Percentiles rank a stretch among this genome's conserved stretches.
These are phyloP conservation scores for Angomonas deanei DNA, from an alignment of 208 protist species.

Conservation along the genomic window DNA sequence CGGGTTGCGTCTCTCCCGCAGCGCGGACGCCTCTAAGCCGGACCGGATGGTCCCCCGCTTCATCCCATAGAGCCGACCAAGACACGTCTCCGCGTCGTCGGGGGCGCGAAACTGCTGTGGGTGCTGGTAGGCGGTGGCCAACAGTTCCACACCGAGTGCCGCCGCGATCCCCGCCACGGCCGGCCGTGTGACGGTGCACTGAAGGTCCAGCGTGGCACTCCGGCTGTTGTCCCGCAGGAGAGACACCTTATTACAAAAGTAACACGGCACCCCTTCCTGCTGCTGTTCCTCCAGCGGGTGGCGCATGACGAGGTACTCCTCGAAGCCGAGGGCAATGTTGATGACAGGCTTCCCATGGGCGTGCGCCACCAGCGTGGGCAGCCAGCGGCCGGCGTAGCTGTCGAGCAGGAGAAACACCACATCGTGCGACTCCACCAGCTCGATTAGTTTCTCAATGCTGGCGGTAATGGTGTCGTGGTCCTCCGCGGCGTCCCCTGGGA, in stretches of 20 bases:
- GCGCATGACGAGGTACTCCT: slow-evolving; percentile 97
- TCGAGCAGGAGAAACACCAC: slow-evolving; percentile 98
- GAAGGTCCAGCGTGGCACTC: slow-evolving; percentile 96
- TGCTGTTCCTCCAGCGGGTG: slow-evolving; percentile 51
- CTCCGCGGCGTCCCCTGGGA: slow-evolving; percentile 93
- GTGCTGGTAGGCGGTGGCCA: slow-evolving; percentile 93
- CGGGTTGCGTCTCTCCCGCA: background rate
- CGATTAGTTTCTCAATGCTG: slow-evolving; percentile 57
- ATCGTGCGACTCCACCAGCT: slow-evolving; percentile 88
- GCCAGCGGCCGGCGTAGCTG: slow-evolving; percentile 95
- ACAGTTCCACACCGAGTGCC: slow-evolving; percentile 92
- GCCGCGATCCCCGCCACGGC: slow-evolving; percentile 92
- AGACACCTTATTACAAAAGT: slow-evolving; percentile 98
- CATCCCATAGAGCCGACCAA: background rate
- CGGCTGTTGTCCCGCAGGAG: slow-evolving; percentile 87
- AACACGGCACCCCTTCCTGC: slow-evolving; percentile 89
- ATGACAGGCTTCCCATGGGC: slow-evolving; percentile 87
- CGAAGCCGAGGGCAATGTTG: slow-evolving; percentile 97
- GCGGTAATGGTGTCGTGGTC: slow-evolving; percentile 15
- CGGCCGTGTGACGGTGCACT: slow-evolving; percentile 97
- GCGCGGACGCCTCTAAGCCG: background rate
- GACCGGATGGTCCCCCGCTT: background rate
- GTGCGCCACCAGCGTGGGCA: slow-evolving; percentile 93
- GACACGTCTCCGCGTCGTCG: slow-evolving; percentile 23
- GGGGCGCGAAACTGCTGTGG: slow-evolving; percentile 56